These are phyloP conservation scores for Diaporthe eres DNA, from an alignment of 2,329 filamentous ascomycete species.

Conservation along the genomic window DNA sequence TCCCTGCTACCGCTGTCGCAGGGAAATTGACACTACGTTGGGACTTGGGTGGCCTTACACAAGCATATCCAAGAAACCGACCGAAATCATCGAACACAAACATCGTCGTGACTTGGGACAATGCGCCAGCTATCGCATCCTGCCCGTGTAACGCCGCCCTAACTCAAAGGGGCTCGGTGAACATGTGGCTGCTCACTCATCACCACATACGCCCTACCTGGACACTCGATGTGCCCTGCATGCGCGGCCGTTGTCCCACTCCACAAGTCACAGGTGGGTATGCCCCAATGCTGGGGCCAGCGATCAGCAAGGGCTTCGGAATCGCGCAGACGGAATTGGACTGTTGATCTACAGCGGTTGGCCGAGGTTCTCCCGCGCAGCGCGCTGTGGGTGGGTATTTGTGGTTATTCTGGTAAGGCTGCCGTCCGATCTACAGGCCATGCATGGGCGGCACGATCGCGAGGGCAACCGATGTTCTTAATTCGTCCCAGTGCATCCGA, in stretches of 20 bases:
- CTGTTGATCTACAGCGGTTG: constrained; percentile 3
- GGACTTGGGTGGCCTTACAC: not conserved
- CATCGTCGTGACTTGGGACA: constrained; percentile 2
- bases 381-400: not conserved
- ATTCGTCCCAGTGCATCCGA: constrained; percentile 20
- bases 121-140: constrained; percentile 14
- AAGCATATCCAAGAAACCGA: constrained; percentile 3
- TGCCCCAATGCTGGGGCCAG: constrained; percentile 26
- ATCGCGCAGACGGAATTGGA: constrained; percentile 12
- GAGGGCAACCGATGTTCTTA: constrained; percentile 14
- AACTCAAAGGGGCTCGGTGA: constrained; percentile 35
- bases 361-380: constrained; percentile 27
- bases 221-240: not conserved
- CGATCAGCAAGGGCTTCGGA: constrained; percentile 28
- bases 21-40: constrained; percentile 1
- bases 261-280: constrained; percentile 24
- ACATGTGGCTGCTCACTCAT: constrained; percentile 29
- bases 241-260: constrained; percentile 29
- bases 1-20: constrained; percentile 4
- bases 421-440: constrained; percentile 35
- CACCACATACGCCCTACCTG: constrained; percentile 14
- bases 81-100: constrained; percentile 20
- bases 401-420: constrained; percentile 18
- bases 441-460: constrained; percentile 27
- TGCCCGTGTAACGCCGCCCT: not conserved